Evolutionary conservation across 2,329 filamentous ascomycete genomes (phyloP), one percentile per base, ranked within the genome.

Genomic region (Beauveria pseudobassiana): DNA sequence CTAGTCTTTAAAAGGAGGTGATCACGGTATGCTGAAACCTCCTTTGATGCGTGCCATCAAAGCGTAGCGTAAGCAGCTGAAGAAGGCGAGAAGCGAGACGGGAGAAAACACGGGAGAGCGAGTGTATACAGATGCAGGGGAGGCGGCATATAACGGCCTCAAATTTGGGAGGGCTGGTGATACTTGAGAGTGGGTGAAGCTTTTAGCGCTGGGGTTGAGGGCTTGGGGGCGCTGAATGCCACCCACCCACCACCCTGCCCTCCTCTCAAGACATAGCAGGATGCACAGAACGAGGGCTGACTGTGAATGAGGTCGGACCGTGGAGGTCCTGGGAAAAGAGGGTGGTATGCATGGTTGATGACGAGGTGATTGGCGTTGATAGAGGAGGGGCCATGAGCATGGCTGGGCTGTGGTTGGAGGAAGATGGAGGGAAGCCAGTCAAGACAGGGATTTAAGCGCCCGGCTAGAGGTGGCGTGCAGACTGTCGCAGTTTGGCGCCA

Each of bases 21-120:
- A 69, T 67, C 67, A 67, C 69, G 70, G 65, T 65, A 67, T 72
- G 69, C 71, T 73, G 71, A 64, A 68, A 76, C 75, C 76, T 79
- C 76, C 77, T 70, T 77, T 71, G 73, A 72, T 74, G 72, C 69
- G 8, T 12, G 64, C 67, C 67, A 74, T 55, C 53, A 55, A 57
- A 57, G 40, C 26, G 43, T 38, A 38, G 12, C 12, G 34, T 38
- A 55, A 5, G 12, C 54, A 28, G 28, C 46, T 54, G 42, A 38
- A 61, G 43, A 30, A 38, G 22, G 22, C 30, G 34, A 38, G 34
- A 38, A 38, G 34, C 34, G 34, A 38, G 14, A 38, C 34, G 34
- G 34, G 34, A 38, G 34, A 38, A 54, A 42, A 55, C 30, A 42
- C 50, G 42, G 50, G 54, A 42, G 28, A 30, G 22, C 16, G 42